Evolutionary conservation across 805 yeast species (phyloP).

Genomic region (Suhomyces kilbournensis): DNA sequence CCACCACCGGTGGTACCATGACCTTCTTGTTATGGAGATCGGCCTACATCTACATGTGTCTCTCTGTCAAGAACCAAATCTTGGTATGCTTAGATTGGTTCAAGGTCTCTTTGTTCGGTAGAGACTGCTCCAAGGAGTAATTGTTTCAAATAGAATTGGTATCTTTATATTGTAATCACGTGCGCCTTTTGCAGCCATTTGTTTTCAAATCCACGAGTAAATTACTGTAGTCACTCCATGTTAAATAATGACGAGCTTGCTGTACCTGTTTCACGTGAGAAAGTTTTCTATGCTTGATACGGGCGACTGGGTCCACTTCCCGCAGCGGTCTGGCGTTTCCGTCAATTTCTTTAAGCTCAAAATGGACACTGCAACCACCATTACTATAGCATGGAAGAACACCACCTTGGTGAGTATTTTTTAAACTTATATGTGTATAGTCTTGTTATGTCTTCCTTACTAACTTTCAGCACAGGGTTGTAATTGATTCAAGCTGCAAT

Average conservation of each 20-base stretch:
- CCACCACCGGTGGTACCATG: conserved; percentile 78
- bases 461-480: conserved; percentile 13
- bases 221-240: background rate
- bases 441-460: too few species aligned
- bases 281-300: conserved; percentile 1
- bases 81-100: conserved; percentile 87
- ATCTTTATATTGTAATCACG: background rate
- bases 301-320: conserved; percentile 28
- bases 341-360: conserved; percentile 12
- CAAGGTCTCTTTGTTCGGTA: conserved; percentile 83
- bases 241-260: background rate
- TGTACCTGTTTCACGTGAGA: background rate
- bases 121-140: conserved; percentile 88
- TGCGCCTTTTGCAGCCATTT: conserved; percentile 4
- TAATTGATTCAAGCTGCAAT: conserved; percentile 3
- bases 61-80: conserved; percentile 83
- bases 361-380: conserved; percentile 1
- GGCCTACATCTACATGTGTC: conserved; percentile 89
- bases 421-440: too few species aligned
- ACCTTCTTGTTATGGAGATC: conserved; percentile 94
- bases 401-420: conserved; percentile 16
- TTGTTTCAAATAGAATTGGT: background rate
- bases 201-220: background rate
- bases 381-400: conserved; percentile 19
- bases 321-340: conserved; percentile 25